These are phyloP conservation scores for Boletus huronensis DNA, from an alignment of 768 basidiomycete genomes.

Conservation along the genomic window DNA sequence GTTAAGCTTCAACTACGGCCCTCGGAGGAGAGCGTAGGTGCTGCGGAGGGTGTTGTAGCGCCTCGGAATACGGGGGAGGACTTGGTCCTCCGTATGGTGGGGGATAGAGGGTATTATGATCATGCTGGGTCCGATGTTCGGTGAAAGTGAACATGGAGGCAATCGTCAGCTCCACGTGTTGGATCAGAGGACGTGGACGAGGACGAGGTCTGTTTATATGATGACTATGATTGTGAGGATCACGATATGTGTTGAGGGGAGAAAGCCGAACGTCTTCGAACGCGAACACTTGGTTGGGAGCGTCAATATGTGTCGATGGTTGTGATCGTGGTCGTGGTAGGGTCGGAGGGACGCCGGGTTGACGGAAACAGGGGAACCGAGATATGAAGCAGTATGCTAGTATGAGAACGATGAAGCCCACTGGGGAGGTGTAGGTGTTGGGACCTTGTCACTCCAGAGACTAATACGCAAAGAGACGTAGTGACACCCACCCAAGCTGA, in stretches of 20 bases:
- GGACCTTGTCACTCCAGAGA: not conserved
- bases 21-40: not conserved
- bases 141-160: not conserved
- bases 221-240: too few species aligned
- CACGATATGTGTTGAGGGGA: not conserved
- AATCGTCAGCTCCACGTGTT: conserved; percentile 5
- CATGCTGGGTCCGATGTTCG: not conserved
- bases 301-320: not conserved
- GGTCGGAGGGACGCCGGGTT: not conserved
- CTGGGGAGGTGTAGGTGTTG: not conserved
- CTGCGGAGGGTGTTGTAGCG: not conserved
- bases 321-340: not conserved
- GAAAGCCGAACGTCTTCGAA: not conserved
- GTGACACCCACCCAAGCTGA: conserved; percentile 12
- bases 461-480: not conserved
- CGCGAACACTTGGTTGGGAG: not conserved
- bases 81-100: conserved; percentile 11
- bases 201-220: not conserved
- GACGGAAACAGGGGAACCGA: not conserved
- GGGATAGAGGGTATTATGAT: not conserved
- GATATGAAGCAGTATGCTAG: not conserved
- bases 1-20: conserved; percentile 1
- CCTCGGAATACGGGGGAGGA: conserved; percentile 11
- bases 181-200: not conserved
- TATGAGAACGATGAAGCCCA: conserved; percentile 13